Conservation (phyloP, 106 monocot species). For the Dioscorea alata region DNA sequence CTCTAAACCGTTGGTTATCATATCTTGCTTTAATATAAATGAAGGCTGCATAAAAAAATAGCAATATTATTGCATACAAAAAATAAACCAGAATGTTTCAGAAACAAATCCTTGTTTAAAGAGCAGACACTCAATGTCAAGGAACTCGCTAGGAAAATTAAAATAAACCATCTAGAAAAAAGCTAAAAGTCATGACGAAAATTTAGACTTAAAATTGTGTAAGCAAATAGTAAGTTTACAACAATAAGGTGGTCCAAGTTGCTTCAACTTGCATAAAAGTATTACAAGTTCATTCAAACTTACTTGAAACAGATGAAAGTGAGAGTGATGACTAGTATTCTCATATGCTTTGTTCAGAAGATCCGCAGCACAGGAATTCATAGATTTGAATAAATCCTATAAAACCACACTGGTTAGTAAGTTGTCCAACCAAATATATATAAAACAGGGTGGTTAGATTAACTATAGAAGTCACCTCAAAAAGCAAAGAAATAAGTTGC, state of each 20-base stretch:
- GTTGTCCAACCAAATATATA: neutral
- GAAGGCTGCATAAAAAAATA: no score
- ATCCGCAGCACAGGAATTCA: conserved; percentile 47
- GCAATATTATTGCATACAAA: no score
- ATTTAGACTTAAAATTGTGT: no score
- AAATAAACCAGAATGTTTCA: no score
- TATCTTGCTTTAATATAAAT: conserved; percentile 4
- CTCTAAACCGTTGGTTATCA: conserved; percentile 74
- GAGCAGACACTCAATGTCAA: no score
- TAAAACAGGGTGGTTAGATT: neutral
- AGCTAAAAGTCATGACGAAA: no score
- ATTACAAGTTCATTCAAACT: neutral
- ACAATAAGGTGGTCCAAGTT: neutral
- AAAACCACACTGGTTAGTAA: conserved; percentile 1
- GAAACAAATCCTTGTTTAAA: no score
- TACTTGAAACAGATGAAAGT: conserved; percentile 50
- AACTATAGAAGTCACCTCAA: conserved; percentile 51
- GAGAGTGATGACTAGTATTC: conserved; percentile 38
- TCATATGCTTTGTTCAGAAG: conserved; percentile 35
- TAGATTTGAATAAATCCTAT: conserved; percentile 93
- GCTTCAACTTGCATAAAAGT: conserved; percentile 21
- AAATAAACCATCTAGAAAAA: no score
- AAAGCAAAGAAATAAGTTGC: conserved; percentile 87
- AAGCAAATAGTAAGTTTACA: no score
- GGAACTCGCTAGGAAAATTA: no score